Evolutionary conservation across 306 rosid genomes (phyloP), one percentile per base, ranked within the genome.

Genomic region (Leucaena leucocephala): DNA sequence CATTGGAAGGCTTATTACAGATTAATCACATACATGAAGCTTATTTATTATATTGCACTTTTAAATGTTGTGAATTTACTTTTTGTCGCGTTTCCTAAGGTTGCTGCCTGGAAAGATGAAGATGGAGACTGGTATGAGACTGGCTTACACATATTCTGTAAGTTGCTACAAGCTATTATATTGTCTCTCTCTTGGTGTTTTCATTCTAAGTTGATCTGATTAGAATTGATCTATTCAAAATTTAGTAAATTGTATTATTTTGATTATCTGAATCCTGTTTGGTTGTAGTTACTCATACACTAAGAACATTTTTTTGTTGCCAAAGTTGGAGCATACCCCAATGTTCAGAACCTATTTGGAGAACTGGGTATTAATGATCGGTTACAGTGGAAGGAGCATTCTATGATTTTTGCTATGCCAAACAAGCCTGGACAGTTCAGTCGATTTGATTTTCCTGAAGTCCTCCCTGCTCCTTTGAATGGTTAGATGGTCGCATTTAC

Each of bases 101-200:
- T 95, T 81, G 98, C 98, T 72, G 98, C 98, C 9, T 95, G 98
- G 98, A 88, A 95, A 91, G 98, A 95, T 85, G 75, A 91, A 11
- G 97, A 92, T 80, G 98, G 98, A 80, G 98, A 95, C 74, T 92
- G 98, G 98, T 95, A 91, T 19, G 98, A 95, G 85, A 95, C 98
- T 19, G 98, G 98, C 78, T 88, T 95, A 43, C 98, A 95, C 81
- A 95, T 95, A 82, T 95, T 95, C 83, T 95, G 98, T 95, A 86
- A 90, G 98, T 86, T 84, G 35, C 76, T 50, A 70, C 75, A 61
- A 62, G 72, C 72, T 76, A 21, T 38, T 64, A 21, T 71, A 62
- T 66, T 71, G 45, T 76, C 48, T 72, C 50, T 76, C 17, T 55
- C 62, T 72, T 55, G 42, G 17, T 35, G 50, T 69, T 75, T 72